Conservation (phyloP, 495 filamentous ascomycete species). For the Penicillium goetzii region DNA sequence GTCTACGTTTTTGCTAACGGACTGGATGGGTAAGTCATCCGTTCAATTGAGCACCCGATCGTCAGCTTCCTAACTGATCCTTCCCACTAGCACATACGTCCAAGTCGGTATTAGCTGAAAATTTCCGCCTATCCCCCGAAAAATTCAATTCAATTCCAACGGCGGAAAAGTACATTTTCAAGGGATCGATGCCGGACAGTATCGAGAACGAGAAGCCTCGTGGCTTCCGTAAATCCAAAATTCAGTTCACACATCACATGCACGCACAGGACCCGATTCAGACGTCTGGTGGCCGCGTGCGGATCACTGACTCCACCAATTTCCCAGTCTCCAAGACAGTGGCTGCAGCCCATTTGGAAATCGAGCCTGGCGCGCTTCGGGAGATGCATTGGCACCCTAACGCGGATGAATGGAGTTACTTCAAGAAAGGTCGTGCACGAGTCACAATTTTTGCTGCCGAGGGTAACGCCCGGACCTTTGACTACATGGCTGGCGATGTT, state of each 20-base stretch:
- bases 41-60: neutral
- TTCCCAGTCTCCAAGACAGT: constrained; percentile 67
- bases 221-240: constrained; percentile 59
- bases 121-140: constrained; percentile 64
- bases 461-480: constrained; percentile 63
- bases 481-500: constrained; percentile 60
- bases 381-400: constrained; percentile 81
- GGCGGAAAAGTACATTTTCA: constrained; percentile 71
- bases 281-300: constrained; percentile 59
- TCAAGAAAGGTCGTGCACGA: constrained; percentile 66
- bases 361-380: constrained; percentile 60
- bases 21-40: constrained; percentile 58
- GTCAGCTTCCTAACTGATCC: neutral
- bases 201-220: constrained; percentile 50
- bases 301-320: constrained; percentile 67
- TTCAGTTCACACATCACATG: constrained; percentile 66
- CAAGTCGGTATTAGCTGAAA: constrained; percentile 64
- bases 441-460: constrained; percentile 68
- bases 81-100: constrained; percentile 58
- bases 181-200: constrained; percentile 56
- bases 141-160: constrained; percentile 60
- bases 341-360: constrained; percentile 62
- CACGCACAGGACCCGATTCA: constrained; percentile 57
- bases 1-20: constrained; percentile 67
- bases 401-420: constrained; percentile 80